These are phyloP conservation scores for Conticribra guillardii DNA, from an alignment of 108 stramenopile species.

Conservation along the genomic window DNA sequence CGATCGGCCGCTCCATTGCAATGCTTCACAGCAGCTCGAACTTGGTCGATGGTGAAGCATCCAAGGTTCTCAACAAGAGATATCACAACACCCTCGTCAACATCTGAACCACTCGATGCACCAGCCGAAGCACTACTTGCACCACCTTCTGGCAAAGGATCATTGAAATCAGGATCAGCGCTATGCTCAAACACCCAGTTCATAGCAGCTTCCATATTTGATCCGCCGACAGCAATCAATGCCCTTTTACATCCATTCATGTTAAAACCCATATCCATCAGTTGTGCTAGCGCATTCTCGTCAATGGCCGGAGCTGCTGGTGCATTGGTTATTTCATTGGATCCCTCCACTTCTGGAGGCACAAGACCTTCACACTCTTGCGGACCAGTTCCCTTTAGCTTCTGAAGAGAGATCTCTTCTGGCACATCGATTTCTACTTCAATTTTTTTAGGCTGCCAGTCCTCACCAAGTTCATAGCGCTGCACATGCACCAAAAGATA, in stretches of 20 bases:
- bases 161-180: constrained; percentile 96
- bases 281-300: constrained; percentile 80
- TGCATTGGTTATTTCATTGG: constrained; percentile 28
- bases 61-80: constrained; percentile 87
- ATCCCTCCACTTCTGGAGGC: constrained; percentile 64
- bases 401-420: constrained; percentile 78
- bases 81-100: constrained; percentile 76
- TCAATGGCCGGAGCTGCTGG: constrained; percentile 63
- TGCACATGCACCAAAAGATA: constrained; percentile 94
- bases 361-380: constrained; percentile 86
- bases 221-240: constrained; percentile 87
- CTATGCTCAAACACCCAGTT: constrained; percentile 98
- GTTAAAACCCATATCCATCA: constrained; percentile 97
- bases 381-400: constrained; percentile 73
- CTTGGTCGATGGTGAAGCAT: constrained; percentile 93
- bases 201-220: constrained; percentile 93
- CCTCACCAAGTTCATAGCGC: constrained; percentile 90
- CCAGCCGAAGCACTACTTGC: constrained; percentile 35
- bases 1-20: constrained; percentile 86
- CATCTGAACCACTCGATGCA: constrained; percentile 39
- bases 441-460: constrained; percentile 96
- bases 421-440: constrained; percentile 96
- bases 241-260: constrained; percentile 97
- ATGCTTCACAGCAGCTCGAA: constrained; percentile 86
- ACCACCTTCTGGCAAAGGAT: constrained; percentile 77